Evolutionary conservation across 148 eudicot genomes (phyloP).

Genomic region (Fallopia convolvulus): DNA sequence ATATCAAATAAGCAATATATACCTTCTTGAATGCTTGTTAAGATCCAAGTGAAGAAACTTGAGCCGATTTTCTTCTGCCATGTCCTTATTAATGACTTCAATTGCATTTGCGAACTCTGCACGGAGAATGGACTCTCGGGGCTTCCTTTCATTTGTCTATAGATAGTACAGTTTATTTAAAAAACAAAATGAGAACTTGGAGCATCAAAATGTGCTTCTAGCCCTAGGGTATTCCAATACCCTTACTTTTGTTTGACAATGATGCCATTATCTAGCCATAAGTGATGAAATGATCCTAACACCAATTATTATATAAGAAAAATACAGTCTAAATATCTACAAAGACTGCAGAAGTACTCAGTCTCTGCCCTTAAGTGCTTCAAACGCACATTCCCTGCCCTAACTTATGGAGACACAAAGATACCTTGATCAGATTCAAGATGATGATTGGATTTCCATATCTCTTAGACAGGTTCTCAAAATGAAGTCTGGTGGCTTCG

Average conservation of each 20-base stretch:
- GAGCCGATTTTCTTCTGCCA: slow-evolving; percentile 44
- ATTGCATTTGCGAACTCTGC: slow-evolving; percentile 59
- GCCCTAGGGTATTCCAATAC: neutral
- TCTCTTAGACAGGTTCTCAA: slow-evolving; percentile 78
- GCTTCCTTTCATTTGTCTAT: slow-evolving; percentile 66
- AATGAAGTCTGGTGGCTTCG: slow-evolving; percentile 90
- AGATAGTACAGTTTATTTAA: neutral
- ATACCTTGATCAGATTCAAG: slow-evolving; percentile 87
- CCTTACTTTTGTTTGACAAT: neutral
- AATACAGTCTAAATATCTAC: neutral
- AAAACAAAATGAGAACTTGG: neutral
- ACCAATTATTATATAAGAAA: neutral
- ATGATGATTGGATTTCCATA: slow-evolving; percentile 92
- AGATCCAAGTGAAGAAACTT: slow-evolving; percentile 65
- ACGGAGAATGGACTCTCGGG: slow-evolving; percentile 64
- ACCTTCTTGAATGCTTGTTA: slow-evolving; percentile 55
- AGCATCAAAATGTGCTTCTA: neutral
- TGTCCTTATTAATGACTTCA: slow-evolving; percentile 40
- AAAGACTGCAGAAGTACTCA: neutral
- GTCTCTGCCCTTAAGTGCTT: neutral
- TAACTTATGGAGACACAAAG: neutral
- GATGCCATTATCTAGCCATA: neutral
- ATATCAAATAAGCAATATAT: slow-evolving; percentile 10
- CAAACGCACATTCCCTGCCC: neutral
- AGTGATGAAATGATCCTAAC: neutral